Percentiles rank a stretch among this genome's conserved stretches.
phyloP scores from a whole-genome alignment of 371 early-diverging fungal genomes.

The Mortierella polycephala region DNA sequence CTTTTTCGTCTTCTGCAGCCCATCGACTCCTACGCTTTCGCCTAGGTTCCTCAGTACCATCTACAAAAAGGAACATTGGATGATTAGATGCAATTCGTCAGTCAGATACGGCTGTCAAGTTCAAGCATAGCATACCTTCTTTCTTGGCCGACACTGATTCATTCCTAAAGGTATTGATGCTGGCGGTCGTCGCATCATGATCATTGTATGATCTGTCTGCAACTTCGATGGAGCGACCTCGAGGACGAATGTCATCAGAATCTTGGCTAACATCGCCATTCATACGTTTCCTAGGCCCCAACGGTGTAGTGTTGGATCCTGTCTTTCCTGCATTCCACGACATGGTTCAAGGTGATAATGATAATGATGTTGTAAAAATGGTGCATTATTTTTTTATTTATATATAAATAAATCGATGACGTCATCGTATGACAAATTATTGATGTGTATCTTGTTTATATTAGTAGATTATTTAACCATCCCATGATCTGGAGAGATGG shows the following conservation, averaged over 20 bases:
- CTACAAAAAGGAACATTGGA: slow-evolving; percentile 11
- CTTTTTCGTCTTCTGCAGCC: slow-evolving; percentile 81
- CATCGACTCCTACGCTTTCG: slow-evolving; percentile 84
- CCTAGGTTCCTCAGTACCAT: slow-evolving; percentile 56
- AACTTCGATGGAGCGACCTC: slow-evolving; percentile 54
- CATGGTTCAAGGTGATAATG: slow-evolving; percentile 16
- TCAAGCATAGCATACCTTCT: not conserved
- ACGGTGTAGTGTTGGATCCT: slow-evolving; percentile 66
- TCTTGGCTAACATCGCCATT: slow-evolving; percentile 40
- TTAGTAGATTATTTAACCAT: too few species aligned
- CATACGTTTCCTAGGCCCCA: slow-evolving; percentile 61
- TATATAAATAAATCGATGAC: too few species aligned
- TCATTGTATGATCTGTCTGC: slow-evolving; percentile 31
- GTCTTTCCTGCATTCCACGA: slow-evolving; percentile 52
- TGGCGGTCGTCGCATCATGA: slow-evolving; percentile 6
- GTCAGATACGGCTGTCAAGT: not conserved
- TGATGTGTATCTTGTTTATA: too few species aligned
- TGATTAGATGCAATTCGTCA: not conserved
- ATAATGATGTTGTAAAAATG: not conserved
- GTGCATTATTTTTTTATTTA: too few species aligned
- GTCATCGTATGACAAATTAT: too few species aligned
- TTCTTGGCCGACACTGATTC: slow-evolving; percentile 1
- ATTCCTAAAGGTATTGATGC: slow-evolving; percentile 6
- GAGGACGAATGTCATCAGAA: slow-evolving; percentile 9
- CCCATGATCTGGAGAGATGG: too few species aligned